phyloP scores from a whole-genome alignment of 177 flowering plant species.

The Vitis hybrid region DNA sequence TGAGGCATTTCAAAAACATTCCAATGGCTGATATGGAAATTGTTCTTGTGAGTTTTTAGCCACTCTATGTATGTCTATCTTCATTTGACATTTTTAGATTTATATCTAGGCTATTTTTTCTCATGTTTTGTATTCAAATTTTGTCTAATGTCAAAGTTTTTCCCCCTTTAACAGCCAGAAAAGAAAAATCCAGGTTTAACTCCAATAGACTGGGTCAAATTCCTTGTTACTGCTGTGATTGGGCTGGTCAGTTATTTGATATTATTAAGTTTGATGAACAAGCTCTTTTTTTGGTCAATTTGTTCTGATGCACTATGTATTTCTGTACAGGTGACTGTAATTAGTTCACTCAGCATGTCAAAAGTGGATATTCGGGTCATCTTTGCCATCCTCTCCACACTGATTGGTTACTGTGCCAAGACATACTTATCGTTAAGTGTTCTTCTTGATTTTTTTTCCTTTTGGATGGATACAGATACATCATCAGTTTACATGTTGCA shows the following conservation, averaged over 20 bases:
- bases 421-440: slow-evolving; percentile 87
- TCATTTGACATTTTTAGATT: background rate
- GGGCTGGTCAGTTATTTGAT: slow-evolving; percentile 69
- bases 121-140: background rate
- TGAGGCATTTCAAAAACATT: slow-evolving; percentile 93
- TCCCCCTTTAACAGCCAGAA: slow-evolving; percentile 68
- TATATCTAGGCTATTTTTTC: background rate
- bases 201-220: slow-evolving; percentile 94
- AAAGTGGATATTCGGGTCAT: slow-evolving; percentile 78
- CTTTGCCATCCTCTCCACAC: slow-evolving; percentile 69
- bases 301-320: slow-evolving; percentile 1
- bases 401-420: slow-evolving; percentile 89
- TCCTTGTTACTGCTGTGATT: slow-evolving; percentile 72
- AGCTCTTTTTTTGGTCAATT: background rate
- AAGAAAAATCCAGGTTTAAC: slow-evolving; percentile 98
- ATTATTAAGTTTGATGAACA: background rate
- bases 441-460: slow-evolving; percentile 1
- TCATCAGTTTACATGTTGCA: background rate
- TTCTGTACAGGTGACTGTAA: slow-evolving; percentile 67
- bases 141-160: slow-evolving; percentile 14
- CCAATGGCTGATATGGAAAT: slow-evolving; percentile 99
- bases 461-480: background rate
- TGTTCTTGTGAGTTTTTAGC: slow-evolving; percentile 67
- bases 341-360: slow-evolving; percentile 66
- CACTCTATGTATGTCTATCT: background rate